Percentiles rank a stretch among this genome's conserved stretches.
These are phyloP conservation scores for Aspergillus hiratsukae DNA, from an alignment of 2,329 filamentous ascomycete species.

Conservation along the genomic window DNA sequence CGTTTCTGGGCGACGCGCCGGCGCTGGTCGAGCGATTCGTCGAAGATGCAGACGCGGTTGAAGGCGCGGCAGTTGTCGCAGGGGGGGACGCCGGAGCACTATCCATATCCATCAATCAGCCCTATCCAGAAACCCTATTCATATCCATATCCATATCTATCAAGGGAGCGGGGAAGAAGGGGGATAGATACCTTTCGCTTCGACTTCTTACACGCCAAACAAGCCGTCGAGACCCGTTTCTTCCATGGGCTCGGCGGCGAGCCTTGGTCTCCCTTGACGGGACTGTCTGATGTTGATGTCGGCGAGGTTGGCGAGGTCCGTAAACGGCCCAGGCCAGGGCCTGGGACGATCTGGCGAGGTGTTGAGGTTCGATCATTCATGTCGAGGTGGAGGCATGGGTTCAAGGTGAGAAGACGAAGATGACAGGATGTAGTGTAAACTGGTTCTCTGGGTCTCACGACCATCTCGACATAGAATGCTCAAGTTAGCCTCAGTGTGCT, in stretches of 20 bases:
- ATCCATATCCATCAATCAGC: no score
- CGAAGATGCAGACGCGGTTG: conserved; percentile 47
- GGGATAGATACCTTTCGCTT: conserved; percentile 38
- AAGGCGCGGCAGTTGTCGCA: conserved; percentile 38
- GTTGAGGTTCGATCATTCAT: conserved; percentile 4
- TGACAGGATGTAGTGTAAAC: background rate
- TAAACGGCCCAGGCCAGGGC: conserved; percentile 15
- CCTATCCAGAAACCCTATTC: no score
- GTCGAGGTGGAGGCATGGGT: background rate
- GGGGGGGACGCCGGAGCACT: conserved; percentile 35
- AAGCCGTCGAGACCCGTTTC: conserved; percentile 38
- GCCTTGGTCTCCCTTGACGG: conserved; percentile 7
- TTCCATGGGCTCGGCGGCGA: conserved; percentile 20
- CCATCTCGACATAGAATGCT: background rate
- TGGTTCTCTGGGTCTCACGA: background rate
- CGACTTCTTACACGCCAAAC: conserved; percentile 38
- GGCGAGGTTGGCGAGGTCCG: conserved; percentile 7
- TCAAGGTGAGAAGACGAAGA: background rate
- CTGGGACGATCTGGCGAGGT: conserved; percentile 20
- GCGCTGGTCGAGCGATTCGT: conserved; percentile 56
- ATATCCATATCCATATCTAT: no score
- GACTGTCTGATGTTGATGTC: conserved; percentile 8
- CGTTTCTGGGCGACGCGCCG: conserved; percentile 38
- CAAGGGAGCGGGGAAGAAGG: no score
- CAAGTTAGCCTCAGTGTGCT: background rate